Conservation (phyloP, 176 grass and related monocot species). For the Ensete glaucum region DNA sequence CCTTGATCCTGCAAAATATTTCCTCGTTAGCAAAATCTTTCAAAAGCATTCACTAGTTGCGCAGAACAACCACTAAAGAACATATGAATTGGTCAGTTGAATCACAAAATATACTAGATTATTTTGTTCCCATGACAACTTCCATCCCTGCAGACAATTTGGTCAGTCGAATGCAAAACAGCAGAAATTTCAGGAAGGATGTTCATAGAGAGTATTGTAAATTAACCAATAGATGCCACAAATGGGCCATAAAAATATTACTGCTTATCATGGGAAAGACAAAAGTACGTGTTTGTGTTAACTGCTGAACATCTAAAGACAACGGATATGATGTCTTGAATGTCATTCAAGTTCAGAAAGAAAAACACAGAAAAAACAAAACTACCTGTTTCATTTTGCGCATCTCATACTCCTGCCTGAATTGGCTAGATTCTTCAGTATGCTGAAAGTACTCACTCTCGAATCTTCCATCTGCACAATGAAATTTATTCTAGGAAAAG, state of each 20-base stretch:
- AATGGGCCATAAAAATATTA: background rate
- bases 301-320: too few species aligned
- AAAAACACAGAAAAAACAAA: background rate
- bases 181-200: background rate
- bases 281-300: too few species aligned
- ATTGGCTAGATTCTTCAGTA: constrained; percentile 73
- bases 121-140: too few species aligned
- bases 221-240: background rate
- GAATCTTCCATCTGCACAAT: constrained; percentile 60
- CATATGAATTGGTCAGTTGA: too few species aligned
- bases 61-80: background rate
- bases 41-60: background rate
- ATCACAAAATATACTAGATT: too few species aligned
- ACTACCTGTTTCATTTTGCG: constrained; percentile 75
- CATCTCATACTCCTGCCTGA: constrained; percentile 82
- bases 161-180: background rate
- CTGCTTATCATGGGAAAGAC: background rate
- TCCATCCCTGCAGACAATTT: too few species aligned
- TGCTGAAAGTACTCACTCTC: constrained; percentile 82
- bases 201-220: background rate
- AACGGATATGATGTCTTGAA: background rate
- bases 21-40: background rate
- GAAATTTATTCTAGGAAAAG: background rate
- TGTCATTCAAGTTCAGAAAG: background rate
- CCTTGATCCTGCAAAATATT: constrained; percentile 69